Evolutionary conservation across 768 basidiomycete genomes (phyloP).

Genomic region (Kwoniella sp.): DNA sequence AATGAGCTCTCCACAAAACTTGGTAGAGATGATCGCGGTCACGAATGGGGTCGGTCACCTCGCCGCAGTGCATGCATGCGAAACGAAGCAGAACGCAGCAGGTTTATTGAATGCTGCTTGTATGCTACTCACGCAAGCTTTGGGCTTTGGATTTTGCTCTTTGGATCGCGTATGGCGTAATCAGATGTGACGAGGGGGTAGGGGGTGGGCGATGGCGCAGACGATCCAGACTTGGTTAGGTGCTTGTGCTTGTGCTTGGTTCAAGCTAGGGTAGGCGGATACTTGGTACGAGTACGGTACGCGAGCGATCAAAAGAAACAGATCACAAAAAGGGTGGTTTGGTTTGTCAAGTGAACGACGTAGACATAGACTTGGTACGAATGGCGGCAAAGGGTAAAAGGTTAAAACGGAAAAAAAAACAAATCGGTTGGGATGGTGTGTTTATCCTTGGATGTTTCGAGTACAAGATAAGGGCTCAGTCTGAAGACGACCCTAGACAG

Average conservation of each 20-base stretch:
- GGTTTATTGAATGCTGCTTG: too few species aligned
- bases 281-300: too few species aligned
- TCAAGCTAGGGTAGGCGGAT: too few species aligned
- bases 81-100: neutral
- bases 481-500: neutral
- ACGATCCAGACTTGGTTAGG: neutral
- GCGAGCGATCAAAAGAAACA: neutral
- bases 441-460: neutral
- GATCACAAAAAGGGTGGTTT: constrained; percentile 1
- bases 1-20: neutral
- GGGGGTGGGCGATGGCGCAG: neutral
- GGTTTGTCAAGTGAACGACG: too few species aligned
- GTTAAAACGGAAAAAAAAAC: neutral
- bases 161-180: neutral
- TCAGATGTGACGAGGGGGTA: neutral
- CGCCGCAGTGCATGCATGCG: too few species aligned
- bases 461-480: neutral
- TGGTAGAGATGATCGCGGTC: neutral
- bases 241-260: too few species aligned
- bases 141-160: too few species aligned
- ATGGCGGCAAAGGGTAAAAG: neutral
- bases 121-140: neutral
- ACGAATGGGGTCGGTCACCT: neutral
- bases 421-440: too few species aligned
- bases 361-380: neutral